These are phyloP conservation scores for Phytophthora sansomeana DNA, from an alignment of 352 stramenopile species.

Conservation along the genomic window DNA sequence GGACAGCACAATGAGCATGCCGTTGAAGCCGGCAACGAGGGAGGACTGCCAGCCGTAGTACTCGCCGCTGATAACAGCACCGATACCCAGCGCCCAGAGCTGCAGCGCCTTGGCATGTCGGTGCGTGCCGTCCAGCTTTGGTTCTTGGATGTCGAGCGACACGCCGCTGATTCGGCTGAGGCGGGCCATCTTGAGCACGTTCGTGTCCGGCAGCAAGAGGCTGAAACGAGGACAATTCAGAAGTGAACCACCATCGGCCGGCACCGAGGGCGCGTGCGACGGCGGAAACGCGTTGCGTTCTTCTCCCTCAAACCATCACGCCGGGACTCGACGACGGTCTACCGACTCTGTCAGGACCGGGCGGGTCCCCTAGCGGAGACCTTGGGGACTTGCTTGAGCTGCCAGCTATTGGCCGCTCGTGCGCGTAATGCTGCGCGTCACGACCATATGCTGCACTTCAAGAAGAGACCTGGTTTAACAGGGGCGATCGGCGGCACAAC, in stretches of 20 bases:
- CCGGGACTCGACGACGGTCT: conserved; percentile 5
- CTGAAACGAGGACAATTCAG: conserved; percentile 20
- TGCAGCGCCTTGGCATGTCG: conserved; percentile 61
- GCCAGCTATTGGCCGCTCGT: conserved; percentile 17
- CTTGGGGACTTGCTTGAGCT: conserved; percentile 1
- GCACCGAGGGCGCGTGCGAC: conserved; percentile 1
- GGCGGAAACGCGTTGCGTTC: neutral
- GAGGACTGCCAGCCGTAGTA: conserved; percentile 74
- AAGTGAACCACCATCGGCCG: conserved; percentile 11
- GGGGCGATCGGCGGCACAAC: conserved; percentile 12
- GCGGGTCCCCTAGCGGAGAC: conserved; percentile 17
- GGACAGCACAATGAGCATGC: conserved; percentile 61
- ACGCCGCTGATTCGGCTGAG: conserved; percentile 34
- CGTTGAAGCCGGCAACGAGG: conserved; percentile 63
- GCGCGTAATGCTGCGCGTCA: conserved; percentile 16
- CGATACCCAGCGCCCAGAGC: conserved; percentile 67
- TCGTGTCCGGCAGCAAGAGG: neutral
- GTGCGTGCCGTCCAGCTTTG: conserved; percentile 30
- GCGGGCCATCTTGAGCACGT: conserved; percentile 22
- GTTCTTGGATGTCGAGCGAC: conserved; percentile 32
- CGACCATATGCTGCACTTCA: conserved; percentile 26
- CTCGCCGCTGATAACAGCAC: conserved; percentile 40
- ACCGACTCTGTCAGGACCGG: neutral
- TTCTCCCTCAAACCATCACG: conserved; percentile 23
- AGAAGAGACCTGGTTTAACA: conserved; percentile 19